Evolutionary conservation across 1,284 basidiomycete genomes (phyloP), one percentile per base, ranked within the genome.

Genomic region (Gomphus bonarii): DNA sequence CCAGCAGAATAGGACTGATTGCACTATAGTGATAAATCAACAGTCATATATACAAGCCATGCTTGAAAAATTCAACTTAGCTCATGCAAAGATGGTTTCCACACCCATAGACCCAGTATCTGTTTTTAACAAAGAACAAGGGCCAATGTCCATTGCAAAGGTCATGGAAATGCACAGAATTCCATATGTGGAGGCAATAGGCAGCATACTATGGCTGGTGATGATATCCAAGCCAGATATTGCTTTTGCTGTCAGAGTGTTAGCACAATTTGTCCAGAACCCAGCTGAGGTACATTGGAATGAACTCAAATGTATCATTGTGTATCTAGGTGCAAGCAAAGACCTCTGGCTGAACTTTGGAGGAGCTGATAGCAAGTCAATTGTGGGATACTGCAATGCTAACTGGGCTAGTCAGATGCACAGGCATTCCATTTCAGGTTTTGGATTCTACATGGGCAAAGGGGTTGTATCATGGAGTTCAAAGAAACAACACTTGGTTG

Each of bases 131-230:
- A 50, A 25, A 0, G 4, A 54, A 0, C 64, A 68, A 50, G 61
- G 57, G 1, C 67, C 66, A 11, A 54, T 61, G 11, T 64, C 64
- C 6, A 61, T 60, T 10, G 22, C 54, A 8, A 63, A 69, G 30
- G 40, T 55, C 53, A 44, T 46, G 18, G 44, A 55, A 4, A 69
- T 70, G 64, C 38, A 35, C n/a, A 38, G 38, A 33, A 54, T 65
- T 11, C 66, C 65, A 28, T 73, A 71, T 58, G 58, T 65, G 11
- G 61, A 62, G 57, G 62, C 64, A n/a, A 60, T 72, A 35, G 72
- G 72, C 16, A 63, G 65, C 10, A 61, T 75, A 1, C 58, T 64
- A 25, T 75, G 72, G 57, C 65, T 66, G 6, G 65, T 63, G 8
- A 51, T 69, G 7, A 63, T 25, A 38, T 63, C 66, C 6, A 48